Base-by-base conservation (phyloP, 2,329 filamentous ascomycete genomes). In the Peltaster fructicola region DNA sequence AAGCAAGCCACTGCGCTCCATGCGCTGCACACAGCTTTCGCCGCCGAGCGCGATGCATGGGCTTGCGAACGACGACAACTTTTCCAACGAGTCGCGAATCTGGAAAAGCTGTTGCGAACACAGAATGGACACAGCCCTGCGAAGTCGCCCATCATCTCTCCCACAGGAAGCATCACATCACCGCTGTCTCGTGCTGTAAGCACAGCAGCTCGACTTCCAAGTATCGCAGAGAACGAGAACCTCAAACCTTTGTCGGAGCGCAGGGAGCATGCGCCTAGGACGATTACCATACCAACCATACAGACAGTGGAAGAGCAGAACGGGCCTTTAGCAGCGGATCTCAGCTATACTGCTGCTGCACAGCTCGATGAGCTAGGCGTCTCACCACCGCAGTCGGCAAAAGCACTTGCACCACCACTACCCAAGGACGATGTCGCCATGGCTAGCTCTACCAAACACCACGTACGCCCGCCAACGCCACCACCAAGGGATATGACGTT, bases 41-140 rank as follows among this genome's bases (percentile, higher is more conserved):
- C 41, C 7, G 44, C 41, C 3, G 47, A 51, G 32, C 30, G 47
- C 16, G 35, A 48, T 20, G 36, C 39, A 8, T 51, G 47, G 47
- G 31, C 35, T 8, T 26, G 46, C 30, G 46, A 51, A 33, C 38
- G 36, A 22, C 36, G 44, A 15, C 34, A 39, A 19, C 27, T 50
- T 21, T 37, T 45, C 15, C 38, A 43, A 25, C 40, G 47, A 24
- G 47, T 51, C 14, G 35, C 36, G n/a, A 41, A 36, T 13, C 31
- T 51, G 26, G 47, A 51, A 32, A 35, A 39, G 22, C 29, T 51
- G 16, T 32, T 51, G 20, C 46, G 39, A 35, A 42, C 28, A 7
- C 33, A 35, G 18, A 41, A 47, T 32, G 44, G 45, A 28, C 37
- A 45, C 21, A 50, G 47, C 26, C 47, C 47, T 6, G 46, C 47